These are phyloP conservation scores for Dioszegia crocea DNA, from an alignment of 768 basidiomycete genomes.

Conservation along the genomic window DNA sequence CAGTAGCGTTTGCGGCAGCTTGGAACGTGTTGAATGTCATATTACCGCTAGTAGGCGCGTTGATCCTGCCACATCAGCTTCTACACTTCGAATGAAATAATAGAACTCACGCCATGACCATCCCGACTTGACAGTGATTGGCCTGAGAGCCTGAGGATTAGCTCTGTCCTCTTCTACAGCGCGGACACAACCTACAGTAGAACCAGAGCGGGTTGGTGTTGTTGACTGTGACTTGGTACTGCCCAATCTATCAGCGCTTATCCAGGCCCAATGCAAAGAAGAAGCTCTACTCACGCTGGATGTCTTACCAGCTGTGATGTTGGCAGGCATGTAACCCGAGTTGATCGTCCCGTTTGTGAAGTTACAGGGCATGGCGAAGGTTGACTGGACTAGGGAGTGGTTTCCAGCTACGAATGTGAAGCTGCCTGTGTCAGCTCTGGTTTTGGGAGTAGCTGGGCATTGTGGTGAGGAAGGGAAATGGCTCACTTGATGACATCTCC, in stretches of 20 bases:
- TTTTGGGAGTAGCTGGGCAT: not conserved
- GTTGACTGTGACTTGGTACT: constrained; percentile 3
- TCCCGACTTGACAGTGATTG: not conserved
- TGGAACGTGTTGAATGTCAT: constrained; percentile 1
- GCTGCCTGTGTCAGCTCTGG: not conserved
- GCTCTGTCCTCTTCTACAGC: not conserved
- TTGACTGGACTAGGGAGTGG: constrained; percentile 1
- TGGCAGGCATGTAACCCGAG: constrained; percentile 7
- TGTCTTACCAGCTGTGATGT: constrained; percentile 1
- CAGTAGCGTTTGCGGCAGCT: not conserved
- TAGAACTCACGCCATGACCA: not conserved
- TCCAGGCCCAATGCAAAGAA: not conserved
- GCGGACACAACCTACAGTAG: not conserved
- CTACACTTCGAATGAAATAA: not conserved
- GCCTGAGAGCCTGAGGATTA: not conserved
- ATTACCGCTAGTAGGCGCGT: not conserved
- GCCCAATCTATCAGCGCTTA: not conserved
- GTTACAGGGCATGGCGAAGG: not conserved
- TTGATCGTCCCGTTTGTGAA: not conserved
- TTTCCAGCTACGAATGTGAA: constrained; percentile 6
- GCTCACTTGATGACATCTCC: constrained; percentile 2
- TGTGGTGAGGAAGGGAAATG: not conserved
- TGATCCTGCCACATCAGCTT: not conserved
- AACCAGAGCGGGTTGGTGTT: constrained; percentile 1
- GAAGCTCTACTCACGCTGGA: not conserved